Evolutionary conservation across 208 protist species (phyloP), one percentile per base, ranked within the genome.

Genomic region (Leishmania lainsoni): DNA sequence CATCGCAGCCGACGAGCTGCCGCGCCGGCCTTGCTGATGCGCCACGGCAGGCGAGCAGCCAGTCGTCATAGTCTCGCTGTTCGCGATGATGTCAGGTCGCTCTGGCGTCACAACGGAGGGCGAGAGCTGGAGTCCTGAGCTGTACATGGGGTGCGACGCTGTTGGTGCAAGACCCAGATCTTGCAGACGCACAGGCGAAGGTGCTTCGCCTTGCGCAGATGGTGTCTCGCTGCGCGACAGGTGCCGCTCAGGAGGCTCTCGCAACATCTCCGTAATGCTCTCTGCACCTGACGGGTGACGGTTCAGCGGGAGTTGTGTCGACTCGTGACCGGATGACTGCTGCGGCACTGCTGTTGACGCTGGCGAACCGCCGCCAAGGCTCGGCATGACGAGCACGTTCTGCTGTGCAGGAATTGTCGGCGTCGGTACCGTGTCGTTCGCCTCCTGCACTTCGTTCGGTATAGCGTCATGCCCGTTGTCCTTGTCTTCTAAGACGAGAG

Each of bases 1-100:
- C 80, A 84, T 66, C 42, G 68, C 65, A 32, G 77, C 61, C 22
- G 80, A 84, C 29, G 54, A 48, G 80, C 80, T 79, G 80, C 51
- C 80, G 20, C 80, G 75, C 39, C 58, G 66, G 73, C 65, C 49
- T 69, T 70, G 75, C 42, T 51, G 75, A 49, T 68, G 66, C 45
- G 69, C 74, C 29, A 75, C 54, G n/a, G 80, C 68, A 8, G 68
- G 75, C 35, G 80, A 80, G n/a, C 68, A 49, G 56, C 63, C 51
- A 0, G 68, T 68, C 26, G 68, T 58, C 29, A 48, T 29, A 48
- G 68, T 68, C 29, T 22, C 45, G 69, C 75, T 79, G 54, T 10
- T 75, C 14, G 54, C 45, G 20, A 68, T n/a, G 10, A 79, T 22
- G 66, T 48, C 6, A 10, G 35, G 68, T 2, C 80, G 74, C 56